A percentile compares a stretch with the other conserved stretches of the same genome.
Conservation (phyloP, 495 filamentous ascomycete genomes). For the Schizothecium vesticola region DNA sequence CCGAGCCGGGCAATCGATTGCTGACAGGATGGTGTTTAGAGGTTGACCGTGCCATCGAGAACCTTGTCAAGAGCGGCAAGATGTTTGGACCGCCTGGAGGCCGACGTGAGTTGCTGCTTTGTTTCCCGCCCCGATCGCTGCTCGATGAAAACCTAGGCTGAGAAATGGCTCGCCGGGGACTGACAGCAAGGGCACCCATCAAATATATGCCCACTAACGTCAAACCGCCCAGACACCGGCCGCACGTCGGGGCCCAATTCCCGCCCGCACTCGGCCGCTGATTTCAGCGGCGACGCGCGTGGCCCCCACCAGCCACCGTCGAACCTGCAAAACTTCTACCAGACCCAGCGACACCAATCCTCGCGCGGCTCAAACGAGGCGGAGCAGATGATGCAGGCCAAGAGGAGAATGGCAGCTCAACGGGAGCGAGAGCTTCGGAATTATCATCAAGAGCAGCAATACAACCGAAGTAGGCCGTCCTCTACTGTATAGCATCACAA, state of each 20-base stretch:
- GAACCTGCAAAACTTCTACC: conserved; percentile 90
- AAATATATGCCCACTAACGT: neutral
- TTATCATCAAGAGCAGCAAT: conserved; percentile 99
- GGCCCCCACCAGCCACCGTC: conserved; percentile 64
- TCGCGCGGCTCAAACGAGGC: conserved; percentile 81
- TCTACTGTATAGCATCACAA: conserved; percentile 52
- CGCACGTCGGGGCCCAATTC: conserved; percentile 38
- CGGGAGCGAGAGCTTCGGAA: conserved; percentile 98
- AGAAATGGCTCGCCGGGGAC: conserved; percentile 36
- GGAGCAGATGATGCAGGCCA: conserved; percentile 97
- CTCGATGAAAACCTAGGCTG: conserved; percentile 54
- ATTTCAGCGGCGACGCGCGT: conserved; percentile 62
- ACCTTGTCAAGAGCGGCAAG: conserved; percentile 92
- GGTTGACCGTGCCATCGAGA: conserved; percentile 93
- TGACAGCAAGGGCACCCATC: conserved; percentile 19
- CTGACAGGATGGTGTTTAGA: conserved; percentile 51
- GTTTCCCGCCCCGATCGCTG: conserved; percentile 54
- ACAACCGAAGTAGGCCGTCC: conserved; percentile 88
- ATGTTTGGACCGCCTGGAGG: conserved; percentile 62
- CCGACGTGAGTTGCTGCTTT: conserved; percentile 74
- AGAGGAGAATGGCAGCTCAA: conserved; percentile 96
- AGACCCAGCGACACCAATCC: conserved; percentile 85
- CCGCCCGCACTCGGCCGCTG: conserved; percentile 81
- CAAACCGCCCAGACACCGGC: conserved; percentile 30
- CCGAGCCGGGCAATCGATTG: neutral